Evolutionary conservation across 345 rosid genomes (phyloP), one percentile per base, ranked within the genome.

Genomic region (Aurinia saxatilis): DNA sequence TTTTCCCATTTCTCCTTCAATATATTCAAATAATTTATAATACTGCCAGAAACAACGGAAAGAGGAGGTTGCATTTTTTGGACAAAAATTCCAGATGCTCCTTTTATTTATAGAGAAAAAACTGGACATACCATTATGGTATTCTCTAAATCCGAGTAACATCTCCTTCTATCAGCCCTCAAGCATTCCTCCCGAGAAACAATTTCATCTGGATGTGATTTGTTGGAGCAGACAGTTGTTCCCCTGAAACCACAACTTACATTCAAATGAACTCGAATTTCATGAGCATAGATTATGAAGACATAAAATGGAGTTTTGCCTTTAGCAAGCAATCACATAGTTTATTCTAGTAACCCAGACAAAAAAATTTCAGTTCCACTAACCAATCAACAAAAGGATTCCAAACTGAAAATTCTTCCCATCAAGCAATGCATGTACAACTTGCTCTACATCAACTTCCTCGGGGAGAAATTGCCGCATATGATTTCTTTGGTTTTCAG

Each of bases 341-440:
- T 47, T 21, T 45, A 55, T 42, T 57, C 41, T 10, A 57, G 42
- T 27, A 37, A 36, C 23, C 17, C 18, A 44, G 6, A 66, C 38
- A 3, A 12, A 46, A 54, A 25, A 42, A 29, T n/a, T 21, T 17
- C 31, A 69, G 33, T 27, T 55, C 45, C 51, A 77, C 95, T 84
- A 60, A 73, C 99, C 99, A 93, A 70, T 82, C 78, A 57, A 79
- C 73, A 52, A 65, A 77, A 68, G 90, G 96, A 76, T 83, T 65
- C 96, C 96, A 60, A 90, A 90, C 67, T 84, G 85, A 37, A 90
- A 80, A 80, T 84, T 84, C 15, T 87, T 84, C 68, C 90, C 96
- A 11, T 75, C 73, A 73, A 87, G 83, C 78, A 93, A 69, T 23
- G 79, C 61, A 55, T 77, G 75, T 60, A 87, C 82, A 63, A 77